A percentile compares a stretch with the other conserved stretches of the same genome.
These are phyloP conservation scores for Xylaria sp. DNA, from an alignment of 2,329 filamentous ascomycete species.

Conservation along the genomic window DNA sequence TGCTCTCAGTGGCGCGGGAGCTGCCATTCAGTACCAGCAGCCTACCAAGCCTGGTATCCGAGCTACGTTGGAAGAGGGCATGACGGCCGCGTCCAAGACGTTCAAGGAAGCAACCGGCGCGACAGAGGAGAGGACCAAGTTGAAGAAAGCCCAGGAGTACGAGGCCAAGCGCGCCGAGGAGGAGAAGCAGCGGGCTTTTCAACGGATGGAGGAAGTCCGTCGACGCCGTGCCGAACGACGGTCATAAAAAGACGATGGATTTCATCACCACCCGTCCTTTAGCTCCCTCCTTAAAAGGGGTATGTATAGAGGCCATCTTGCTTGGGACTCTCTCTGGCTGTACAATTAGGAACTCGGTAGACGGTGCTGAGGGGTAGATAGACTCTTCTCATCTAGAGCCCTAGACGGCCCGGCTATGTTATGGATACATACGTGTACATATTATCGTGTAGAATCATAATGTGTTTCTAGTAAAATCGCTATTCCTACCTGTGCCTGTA, in stretches of 20 bases:
- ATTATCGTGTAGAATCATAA: slow-evolving; percentile 25
- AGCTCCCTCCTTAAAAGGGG: not conserved
- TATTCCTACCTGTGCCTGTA: not conserved
- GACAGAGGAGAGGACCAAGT: slow-evolving; percentile 39
- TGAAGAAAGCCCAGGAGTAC: slow-evolving; percentile 46
- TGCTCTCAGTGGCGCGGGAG: not conserved
- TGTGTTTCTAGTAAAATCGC: not conserved
- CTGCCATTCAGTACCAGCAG: slow-evolving; percentile 27
- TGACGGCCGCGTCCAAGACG: slow-evolving; percentile 5
- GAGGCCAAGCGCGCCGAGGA: slow-evolving; percentile 45
- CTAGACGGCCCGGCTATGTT: not conserved
- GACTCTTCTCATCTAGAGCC: slow-evolving; percentile 13
- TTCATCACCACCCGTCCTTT: not conserved
- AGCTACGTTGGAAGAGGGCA: slow-evolving; percentile 46
- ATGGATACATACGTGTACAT: slow-evolving; percentile 13
- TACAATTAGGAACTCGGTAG: slow-evolving; percentile 9
- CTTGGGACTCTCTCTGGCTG: slow-evolving; percentile 1
- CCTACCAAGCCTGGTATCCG: slow-evolving; percentile 45
- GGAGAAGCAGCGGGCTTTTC: slow-evolving; percentile 55
- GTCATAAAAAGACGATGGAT: not conserved
- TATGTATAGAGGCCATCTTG: not conserved
- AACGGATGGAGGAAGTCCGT: slow-evolving; percentile 44
- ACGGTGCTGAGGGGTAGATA: not conserved
- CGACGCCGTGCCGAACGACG: slow-evolving; percentile 34
- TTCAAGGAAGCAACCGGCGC: slow-evolving; percentile 30